Evolutionary conservation across 2,329 filamentous ascomycete genomes (phyloP).

Genomic region (Aspergillus sclerotialis): DNA sequence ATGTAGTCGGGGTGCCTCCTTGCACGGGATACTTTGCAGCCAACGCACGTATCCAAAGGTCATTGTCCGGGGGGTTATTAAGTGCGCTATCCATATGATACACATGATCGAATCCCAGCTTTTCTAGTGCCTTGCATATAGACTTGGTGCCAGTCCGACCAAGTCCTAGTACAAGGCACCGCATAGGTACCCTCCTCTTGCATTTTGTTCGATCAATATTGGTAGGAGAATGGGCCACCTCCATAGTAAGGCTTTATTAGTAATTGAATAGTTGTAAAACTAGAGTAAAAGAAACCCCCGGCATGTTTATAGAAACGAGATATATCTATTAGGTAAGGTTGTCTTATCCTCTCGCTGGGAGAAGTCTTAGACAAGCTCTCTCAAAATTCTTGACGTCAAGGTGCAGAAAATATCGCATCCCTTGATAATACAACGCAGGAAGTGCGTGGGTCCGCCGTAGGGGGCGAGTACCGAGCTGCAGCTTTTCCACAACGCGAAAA

Average conservation of each 20-base stretch:
- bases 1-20: conserved; percentile 1
- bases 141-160: not conserved
- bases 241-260: no score
- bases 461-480: not conserved
- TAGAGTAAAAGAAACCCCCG: no score
- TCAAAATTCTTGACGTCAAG: not conserved
- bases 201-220: not conserved
- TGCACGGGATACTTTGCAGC: not conserved
- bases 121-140: not conserved
- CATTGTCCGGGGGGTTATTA: not conserved
- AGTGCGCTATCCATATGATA: conserved; percentile 1
- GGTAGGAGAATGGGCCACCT: not conserved
- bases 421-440: not conserved
- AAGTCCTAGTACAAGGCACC: not conserved
- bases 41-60: not conserved
- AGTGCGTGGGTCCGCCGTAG: no score
- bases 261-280: no score
- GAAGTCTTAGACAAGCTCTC: no score
- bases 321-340: no score
- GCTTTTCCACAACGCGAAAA: not conserved
- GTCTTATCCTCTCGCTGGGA: no score
- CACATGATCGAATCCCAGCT: not conserved
- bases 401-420: not conserved
- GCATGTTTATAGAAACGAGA: no score
- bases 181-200: not conserved